Percentiles rank a stretch among this genome's conserved stretches.
Conservation (phyloP, 257 asterid genomes). For the Solanum chiquidenum region DNA sequence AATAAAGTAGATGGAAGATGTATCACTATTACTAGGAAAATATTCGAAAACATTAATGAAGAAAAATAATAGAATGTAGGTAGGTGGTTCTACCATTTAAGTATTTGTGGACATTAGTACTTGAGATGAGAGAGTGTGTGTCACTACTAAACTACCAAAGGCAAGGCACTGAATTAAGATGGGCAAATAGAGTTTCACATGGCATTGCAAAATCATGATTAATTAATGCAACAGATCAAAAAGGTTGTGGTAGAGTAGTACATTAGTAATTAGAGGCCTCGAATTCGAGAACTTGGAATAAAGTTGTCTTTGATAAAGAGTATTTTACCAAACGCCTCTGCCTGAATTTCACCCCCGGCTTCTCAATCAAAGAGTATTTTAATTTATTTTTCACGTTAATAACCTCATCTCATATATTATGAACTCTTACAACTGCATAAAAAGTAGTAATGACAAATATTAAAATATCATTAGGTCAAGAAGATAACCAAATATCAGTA, state of each 20-base stretch:
- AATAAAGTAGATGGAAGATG: not conserved
- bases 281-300: not conserved
- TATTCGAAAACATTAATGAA: not conserved
- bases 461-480: not conserved
- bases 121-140: not conserved
- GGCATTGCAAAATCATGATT: not conserved
- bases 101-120: not conserved
- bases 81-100: not conserved
- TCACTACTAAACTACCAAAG: not conserved
- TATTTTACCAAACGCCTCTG: not conserved
- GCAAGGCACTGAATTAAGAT: not conserved
- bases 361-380: not conserved
- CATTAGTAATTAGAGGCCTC: not conserved
- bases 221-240: not conserved
- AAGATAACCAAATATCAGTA: not conserved
- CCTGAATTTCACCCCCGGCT: not conserved
- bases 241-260: not conserved
- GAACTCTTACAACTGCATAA: not conserved
- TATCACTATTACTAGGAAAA: not conserved
- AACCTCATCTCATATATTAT: not conserved
- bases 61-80: not conserved
- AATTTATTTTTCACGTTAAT: not conserved
- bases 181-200: constrained; percentile 5
- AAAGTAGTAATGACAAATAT: not conserved
- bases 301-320: not conserved